phyloP scores from a whole-genome alignment of 345 rosid genomes.

The Arabis alpina region DNA sequence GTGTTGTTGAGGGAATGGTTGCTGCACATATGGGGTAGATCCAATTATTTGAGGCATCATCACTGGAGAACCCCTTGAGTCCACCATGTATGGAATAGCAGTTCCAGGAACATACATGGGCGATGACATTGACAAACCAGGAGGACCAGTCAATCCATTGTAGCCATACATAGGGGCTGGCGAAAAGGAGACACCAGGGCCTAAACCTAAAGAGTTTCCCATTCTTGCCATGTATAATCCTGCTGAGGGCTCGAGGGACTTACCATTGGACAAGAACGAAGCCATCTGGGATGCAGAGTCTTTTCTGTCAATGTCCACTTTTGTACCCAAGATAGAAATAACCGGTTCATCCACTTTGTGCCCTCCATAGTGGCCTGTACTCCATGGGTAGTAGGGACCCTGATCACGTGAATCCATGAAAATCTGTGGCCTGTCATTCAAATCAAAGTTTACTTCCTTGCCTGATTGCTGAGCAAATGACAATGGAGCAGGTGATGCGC shows the following conservation, averaged over 20 bases:
- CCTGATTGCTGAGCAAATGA: slow-evolving; percentile 67
- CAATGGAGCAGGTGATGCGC: slow-evolving; percentile 80
- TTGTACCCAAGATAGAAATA: slow-evolving; percentile 75
- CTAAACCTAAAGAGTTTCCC: slow-evolving; percentile 62
- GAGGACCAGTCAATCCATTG: slow-evolving; percentile 57
- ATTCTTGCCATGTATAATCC: slow-evolving; percentile 56
- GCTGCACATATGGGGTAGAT: slow-evolving; percentile 53
- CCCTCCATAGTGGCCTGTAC: slow-evolving; percentile 46
- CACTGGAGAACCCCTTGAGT: slow-evolving; percentile 68
- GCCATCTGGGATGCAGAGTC: slow-evolving; percentile 52
- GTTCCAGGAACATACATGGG: slow-evolving; percentile 65
- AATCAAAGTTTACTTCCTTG: slow-evolving; percentile 70
- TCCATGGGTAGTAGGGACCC: slow-evolving; percentile 50
- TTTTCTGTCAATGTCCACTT: slow-evolving; percentile 65
- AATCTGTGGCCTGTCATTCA: slow-evolving; percentile 78
- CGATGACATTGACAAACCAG: slow-evolving; percentile 59
- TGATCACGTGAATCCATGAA: slow-evolving; percentile 59
- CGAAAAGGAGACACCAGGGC: slow-evolving; percentile 56
- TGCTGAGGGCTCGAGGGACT: slow-evolving; percentile 51
- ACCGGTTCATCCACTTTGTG: slow-evolving; percentile 60
- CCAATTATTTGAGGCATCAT: slow-evolving; percentile 67
- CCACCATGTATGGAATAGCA: slow-evolving; percentile 75
- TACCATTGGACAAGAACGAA: slow-evolving; percentile 64
- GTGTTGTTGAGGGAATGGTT: slow-evolving; percentile 59
- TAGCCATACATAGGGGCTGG: slow-evolving; percentile 65